phyloP scores from a whole-genome alignment of 306 rosid species.

The Corylus americana region DNA sequence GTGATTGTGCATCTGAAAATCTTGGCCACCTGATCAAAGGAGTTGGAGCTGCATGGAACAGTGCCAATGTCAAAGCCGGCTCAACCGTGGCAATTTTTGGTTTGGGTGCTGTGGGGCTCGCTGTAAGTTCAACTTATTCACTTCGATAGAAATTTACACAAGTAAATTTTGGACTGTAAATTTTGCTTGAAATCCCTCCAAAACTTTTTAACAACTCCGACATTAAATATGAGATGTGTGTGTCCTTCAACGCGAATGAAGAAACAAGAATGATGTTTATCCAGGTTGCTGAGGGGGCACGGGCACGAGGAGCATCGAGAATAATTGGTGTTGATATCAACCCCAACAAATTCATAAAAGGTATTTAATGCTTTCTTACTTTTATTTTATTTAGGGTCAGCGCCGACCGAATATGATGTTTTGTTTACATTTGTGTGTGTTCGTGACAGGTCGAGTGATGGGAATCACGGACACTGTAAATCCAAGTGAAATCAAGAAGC shows the following conservation, averaged over 20 bases:
- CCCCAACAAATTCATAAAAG: constrained; percentile 54
- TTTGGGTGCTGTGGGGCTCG: constrained; percentile 83
- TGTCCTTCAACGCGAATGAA: too few relatives aligned
- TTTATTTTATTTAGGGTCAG: not conserved
- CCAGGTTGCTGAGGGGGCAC: constrained; percentile 83
- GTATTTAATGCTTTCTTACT: constrained; percentile 21
- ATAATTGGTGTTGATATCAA: constrained; percentile 83
- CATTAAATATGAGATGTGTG: too few relatives aligned
- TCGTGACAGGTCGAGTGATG: constrained; percentile 46
- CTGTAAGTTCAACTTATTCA: constrained; percentile 41
- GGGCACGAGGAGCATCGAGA: constrained; percentile 75
- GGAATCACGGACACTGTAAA: constrained; percentile 74
- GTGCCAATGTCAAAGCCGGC: constrained; percentile 55
- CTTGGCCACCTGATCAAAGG: constrained; percentile 43
- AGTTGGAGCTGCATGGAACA: constrained; percentile 92
- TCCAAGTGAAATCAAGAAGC: constrained; percentile 57
- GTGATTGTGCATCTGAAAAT: not conserved
- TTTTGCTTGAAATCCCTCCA: too few relatives aligned
- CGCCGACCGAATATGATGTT: too few relatives aligned
- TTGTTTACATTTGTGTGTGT: constrained; percentile 2
- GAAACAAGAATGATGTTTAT: too few relatives aligned
- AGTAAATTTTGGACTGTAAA: too few relatives aligned
- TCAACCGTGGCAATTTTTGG: constrained; percentile 73
- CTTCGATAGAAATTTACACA: too few relatives aligned
- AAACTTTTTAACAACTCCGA: too few relatives aligned